A percentile compares a stretch with the other conserved stretches of the same genome.
Evolutionary conservation across 768 basidiomycete genomes (phyloP).

Genomic region (Calocera cornea): DNA sequence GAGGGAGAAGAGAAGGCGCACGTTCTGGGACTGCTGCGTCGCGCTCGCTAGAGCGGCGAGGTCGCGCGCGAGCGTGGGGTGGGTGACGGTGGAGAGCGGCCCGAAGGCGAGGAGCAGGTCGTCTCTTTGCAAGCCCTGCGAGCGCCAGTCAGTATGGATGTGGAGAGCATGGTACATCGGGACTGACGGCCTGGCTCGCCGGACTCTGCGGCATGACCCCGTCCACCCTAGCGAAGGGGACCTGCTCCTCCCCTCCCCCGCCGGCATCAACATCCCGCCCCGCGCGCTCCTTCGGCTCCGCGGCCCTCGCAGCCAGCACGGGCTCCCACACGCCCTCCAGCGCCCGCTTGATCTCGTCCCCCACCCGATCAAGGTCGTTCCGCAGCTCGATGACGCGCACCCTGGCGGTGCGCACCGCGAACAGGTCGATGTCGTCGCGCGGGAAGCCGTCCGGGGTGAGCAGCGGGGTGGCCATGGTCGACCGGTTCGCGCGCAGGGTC

Average conservation of each 20-base stretch:
- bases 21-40: slow-evolving; percentile 69
- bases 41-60: slow-evolving; percentile 57
- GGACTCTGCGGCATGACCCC: slow-evolving; percentile 70
- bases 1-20: too few species aligned
- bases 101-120: slow-evolving; percentile 70
- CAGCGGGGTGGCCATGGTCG: slow-evolving; percentile 56
- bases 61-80: slow-evolving; percentile 35
- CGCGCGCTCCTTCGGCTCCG: slow-evolving; percentile 14
- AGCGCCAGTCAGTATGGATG: not conserved
- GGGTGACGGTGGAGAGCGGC: slow-evolving; percentile 36
- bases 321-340: slow-evolving; percentile 58
- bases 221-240: slow-evolving; percentile 77
- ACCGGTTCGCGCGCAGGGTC: slow-evolving; percentile 49
- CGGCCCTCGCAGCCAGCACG: slow-evolving; percentile 11
- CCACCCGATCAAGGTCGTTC: slow-evolving; percentile 59
- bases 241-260: slow-evolving; percentile 15
- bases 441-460: slow-evolving; percentile 85
- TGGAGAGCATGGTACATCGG: slow-evolving; percentile 9
- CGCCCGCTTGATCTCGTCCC: slow-evolving; percentile 50
- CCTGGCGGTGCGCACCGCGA: slow-evolving; percentile 60
- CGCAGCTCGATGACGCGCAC: slow-evolving; percentile 64
- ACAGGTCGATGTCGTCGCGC: slow-evolving; percentile 60
- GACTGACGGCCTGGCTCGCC: slow-evolving; percentile 62
- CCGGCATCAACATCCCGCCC: not conserved
- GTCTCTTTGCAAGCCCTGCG: slow-evolving; percentile 50